Evolutionary conservation across 148 eudicot species (phyloP).

Genomic region (Diospyros kaki): DNA sequence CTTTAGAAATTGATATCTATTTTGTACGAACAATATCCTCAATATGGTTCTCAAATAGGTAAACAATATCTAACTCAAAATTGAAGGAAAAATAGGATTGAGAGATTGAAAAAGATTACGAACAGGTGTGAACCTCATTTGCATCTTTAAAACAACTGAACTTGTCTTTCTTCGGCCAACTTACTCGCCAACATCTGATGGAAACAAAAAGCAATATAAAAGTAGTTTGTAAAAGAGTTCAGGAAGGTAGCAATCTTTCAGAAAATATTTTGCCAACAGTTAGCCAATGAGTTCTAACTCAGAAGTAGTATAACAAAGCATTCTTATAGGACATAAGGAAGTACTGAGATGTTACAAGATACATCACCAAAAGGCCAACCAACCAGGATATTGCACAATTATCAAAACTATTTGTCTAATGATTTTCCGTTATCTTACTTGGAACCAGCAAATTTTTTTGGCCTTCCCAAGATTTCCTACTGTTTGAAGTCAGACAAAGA

Average conservation of each 20-base stretch:
- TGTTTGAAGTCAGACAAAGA: not conserved
- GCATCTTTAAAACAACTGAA: slow-evolving; percentile 38
- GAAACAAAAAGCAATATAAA: not conserved
- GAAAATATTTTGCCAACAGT: not conserved
- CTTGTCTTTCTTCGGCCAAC: slow-evolving; percentile 43
- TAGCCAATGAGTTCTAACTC: not conserved
- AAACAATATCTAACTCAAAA: not conserved
- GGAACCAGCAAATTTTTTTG: not conserved
- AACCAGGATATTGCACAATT: not conserved
- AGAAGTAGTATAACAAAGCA: not conserved
- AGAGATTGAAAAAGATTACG: slow-evolving; percentile 6
- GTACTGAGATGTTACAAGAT: not conserved
- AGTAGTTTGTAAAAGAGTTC: not conserved
- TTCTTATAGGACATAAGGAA: not conserved
- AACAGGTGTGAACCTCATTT: slow-evolving; percentile 36
- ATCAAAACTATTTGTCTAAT: not conserved
- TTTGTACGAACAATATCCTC: not conserved
- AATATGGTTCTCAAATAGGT: too few species aligned
- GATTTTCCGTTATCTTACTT: not conserved
- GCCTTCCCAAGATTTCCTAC: not conserved
- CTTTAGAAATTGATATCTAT: not conserved
- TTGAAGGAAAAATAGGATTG: not conserved
- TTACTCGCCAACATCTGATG: slow-evolving; percentile 45
- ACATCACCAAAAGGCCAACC: not conserved
- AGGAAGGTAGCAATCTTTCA: not conserved